These are phyloP conservation scores for Malus sieversii DNA, from an alignment of 306 rosid species.

Conservation along the genomic window DNA sequence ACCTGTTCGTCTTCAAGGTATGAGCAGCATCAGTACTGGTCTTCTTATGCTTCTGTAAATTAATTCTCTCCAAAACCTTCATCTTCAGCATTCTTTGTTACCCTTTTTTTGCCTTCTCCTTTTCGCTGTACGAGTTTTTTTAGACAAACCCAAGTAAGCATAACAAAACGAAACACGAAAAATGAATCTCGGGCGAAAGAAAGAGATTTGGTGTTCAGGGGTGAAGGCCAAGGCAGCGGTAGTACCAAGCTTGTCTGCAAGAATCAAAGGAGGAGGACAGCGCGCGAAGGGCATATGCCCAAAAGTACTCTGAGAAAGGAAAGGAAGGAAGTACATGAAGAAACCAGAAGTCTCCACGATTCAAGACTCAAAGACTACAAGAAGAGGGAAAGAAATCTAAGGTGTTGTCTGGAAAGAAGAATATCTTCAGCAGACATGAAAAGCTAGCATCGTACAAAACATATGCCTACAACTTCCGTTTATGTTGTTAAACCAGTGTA, in stretches of 20 bases:
- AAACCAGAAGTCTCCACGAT: not conserved
- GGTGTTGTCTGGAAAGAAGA: not conserved
- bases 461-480: not conserved
- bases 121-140: not conserved
- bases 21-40: not conserved
- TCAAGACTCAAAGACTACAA: not conserved
- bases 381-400: not conserved
- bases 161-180: not conserved
- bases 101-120: not conserved
- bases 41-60: constrained; percentile 22
- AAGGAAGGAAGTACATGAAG: constrained; percentile 12
- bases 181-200: not conserved
- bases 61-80: constrained; percentile 14
- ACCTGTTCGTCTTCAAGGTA: constrained; percentile 7
- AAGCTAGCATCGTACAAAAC: not conserved
- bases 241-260: constrained; percentile 5
- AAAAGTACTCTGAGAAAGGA: not conserved
- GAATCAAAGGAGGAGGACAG: constrained; percentile 7
- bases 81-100: not conserved
- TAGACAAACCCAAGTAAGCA: not conserved
- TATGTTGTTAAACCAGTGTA: not conserved
- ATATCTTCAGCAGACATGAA: not conserved
- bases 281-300: constrained; percentile 4
- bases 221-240: constrained; percentile 5
- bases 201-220: not conserved